A percentile compares a stretch with the other conserved stretches of the same genome.
Conservation (phyloP, 805 yeast species). For the Wickerhamomyces strasburgensis region DNA sequence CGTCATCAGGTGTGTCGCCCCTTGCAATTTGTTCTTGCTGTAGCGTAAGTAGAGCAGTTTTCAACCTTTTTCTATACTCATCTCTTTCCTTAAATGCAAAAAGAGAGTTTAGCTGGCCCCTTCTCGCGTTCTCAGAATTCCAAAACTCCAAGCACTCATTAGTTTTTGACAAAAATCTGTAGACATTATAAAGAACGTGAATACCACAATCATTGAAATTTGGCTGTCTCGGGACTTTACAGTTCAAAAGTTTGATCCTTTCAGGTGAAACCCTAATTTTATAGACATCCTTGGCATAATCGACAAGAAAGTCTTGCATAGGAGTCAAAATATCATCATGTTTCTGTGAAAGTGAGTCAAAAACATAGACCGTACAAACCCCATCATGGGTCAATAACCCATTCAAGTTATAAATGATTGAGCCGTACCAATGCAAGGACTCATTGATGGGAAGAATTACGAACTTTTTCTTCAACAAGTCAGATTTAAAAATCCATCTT, state of each 20-base stretch:
- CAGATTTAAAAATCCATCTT: conserved; percentile 73
- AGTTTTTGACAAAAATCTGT: conserved; percentile 50
- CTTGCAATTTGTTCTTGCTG: no score
- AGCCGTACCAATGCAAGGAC: conserved; percentile 82
- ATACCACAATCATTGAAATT: conserved; percentile 95
- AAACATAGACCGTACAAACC: conserved; percentile 34
- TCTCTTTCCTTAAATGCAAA: conserved; percentile 27
- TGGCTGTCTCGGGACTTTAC: conserved; percentile 73
- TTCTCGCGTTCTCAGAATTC: conserved; percentile 28
- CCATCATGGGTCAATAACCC: conserved; percentile 16
- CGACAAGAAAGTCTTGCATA: conserved; percentile 52
- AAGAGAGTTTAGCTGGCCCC: conserved; percentile 8
- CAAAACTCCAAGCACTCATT: conserved; percentile 44
- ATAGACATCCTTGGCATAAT: conserved; percentile 66
- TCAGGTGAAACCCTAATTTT: conserved; percentile 39
- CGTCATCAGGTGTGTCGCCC: no score
- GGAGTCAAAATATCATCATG: conserved; percentile 50
- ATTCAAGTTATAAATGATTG: conserved; percentile 58
- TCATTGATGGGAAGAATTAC: conserved; percentile 80
- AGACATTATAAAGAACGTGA: conserved; percentile 74
- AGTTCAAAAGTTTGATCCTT: conserved; percentile 43
- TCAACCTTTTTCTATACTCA: no score
- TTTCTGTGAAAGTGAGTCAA: conserved; percentile 71
- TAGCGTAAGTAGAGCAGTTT: no score
- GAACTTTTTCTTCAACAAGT: conserved; percentile 52